Evolutionary conservation across 2,329 filamentous ascomycete genomes (phyloP).

Genomic region (Zelopaecilomyces penicillatus): DNA sequence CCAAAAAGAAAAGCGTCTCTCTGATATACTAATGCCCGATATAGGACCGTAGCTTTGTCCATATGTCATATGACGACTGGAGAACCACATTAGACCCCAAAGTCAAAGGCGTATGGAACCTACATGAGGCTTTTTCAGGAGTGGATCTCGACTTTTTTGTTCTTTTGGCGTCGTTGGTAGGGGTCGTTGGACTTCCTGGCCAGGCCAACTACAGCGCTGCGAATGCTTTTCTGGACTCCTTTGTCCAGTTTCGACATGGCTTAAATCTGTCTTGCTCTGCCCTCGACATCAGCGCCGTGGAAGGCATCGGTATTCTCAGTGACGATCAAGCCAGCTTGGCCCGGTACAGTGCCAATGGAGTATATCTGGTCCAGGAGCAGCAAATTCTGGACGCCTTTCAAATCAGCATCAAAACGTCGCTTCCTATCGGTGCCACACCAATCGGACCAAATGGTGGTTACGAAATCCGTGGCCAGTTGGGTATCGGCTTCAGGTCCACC

Average conservation of each 20-base stretch:
- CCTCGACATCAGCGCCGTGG: slow-evolving; percentile 5
- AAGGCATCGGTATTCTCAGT: slow-evolving; percentile 1
- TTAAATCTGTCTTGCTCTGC: slow-evolving; percentile 5
- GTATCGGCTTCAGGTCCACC: slow-evolving; percentile 7
- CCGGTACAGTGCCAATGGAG: neutral
- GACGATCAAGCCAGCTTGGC: neutral
- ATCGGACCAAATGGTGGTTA: neutral
- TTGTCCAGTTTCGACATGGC: slow-evolving; percentile 12
- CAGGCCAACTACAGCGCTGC: slow-evolving; percentile 24
- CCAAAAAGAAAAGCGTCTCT: too few relatives aligned
- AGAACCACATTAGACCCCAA: slow-evolving; percentile 14
- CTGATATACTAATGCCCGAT: neutral
- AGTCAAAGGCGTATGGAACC: slow-evolving; percentile 18
- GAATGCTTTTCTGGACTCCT: slow-evolving; percentile 24
- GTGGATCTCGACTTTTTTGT: slow-evolving; percentile 23
- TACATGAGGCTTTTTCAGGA: slow-evolving; percentile 10
- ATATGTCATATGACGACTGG: slow-evolving; percentile 15
- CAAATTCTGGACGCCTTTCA: neutral
- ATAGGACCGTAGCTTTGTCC: slow-evolving; percentile 2
- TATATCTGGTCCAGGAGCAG: neutral
- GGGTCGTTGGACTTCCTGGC: slow-evolving; percentile 16
- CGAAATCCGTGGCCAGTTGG: neutral
- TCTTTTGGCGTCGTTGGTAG: slow-evolving; percentile 18
- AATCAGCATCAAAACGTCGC: neutral
- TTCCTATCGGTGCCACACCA: neutral